Evolutionary conservation across 192 early-diverging fungal species (phyloP), one percentile per base, ranked within the genome.

Genomic region (Pecoramyces ruminantium): DNA sequence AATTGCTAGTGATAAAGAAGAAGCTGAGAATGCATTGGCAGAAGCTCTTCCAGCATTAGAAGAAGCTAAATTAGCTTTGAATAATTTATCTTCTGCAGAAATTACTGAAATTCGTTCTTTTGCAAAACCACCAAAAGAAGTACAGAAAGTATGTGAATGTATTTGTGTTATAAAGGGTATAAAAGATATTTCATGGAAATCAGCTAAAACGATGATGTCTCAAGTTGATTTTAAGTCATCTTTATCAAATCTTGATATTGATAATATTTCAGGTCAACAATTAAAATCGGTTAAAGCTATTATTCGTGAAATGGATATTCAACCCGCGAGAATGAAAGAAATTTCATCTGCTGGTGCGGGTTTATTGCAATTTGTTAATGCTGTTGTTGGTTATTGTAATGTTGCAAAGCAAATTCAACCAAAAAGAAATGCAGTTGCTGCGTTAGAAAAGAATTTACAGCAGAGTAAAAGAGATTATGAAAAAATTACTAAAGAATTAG

Each of bases 1-100:
- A 83, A 91, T 91, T 83, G 90, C 90, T 27, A 91, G 89, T 83
- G 90, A 91, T 78, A 91, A 91, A 81, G 90, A 91, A 81, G 90
- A 91, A 87, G 90, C 90, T 28, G 90, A 91, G 80, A 87, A 83
- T 21, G 90, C 90, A 25, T 84, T 91, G 39, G 87, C 86, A 15
- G 90, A 91, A 83, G 88, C 90, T 2, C 82, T 90, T 25, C 89
- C 89, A 14, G 89, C 89, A 6, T 83, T 90, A 12, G 89, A 90
- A 78, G 86, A 90, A 81, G 89, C 89, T 77, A 83, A 88, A 77
- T 77, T 87, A 77, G 89, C 89, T 9, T 81, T 90, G 78, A 86
- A 85, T 78, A 88, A 89, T 79, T 83, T 90, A 29, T 90, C 89
- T 29, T 84, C 87, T 6, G 87, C 88, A 11, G 89, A 90, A 82